Conservation (phyloP, 257 asterid genomes). For the Primulina huaijiensis region DNA sequence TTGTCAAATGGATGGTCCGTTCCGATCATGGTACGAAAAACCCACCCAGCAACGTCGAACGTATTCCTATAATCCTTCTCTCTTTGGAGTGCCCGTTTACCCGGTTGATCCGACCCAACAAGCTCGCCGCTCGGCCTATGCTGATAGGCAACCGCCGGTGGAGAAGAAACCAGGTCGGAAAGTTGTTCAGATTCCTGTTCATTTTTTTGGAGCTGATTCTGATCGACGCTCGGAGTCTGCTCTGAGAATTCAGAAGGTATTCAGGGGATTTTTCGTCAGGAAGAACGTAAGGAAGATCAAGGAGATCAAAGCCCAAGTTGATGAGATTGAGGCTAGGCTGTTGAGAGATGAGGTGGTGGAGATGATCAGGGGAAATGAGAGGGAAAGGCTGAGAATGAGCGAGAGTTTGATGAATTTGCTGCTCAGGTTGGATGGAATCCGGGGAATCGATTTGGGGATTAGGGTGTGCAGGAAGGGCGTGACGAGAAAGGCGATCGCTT, state of each 20-base stretch:
- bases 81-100: conserved; percentile 30
- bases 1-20: conserved; percentile 37
- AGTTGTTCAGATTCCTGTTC: conserved; percentile 68
- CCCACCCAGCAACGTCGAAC: conserved; percentile 21
- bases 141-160: conserved; percentile 9
- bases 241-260: conserved; percentile 64
- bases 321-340: conserved; percentile 51
- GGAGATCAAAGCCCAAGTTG: conserved; percentile 47
- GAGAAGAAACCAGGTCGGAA: conserved; percentile 26
- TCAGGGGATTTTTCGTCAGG: conserved; percentile 67
- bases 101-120: conserved; percentile 18
- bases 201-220: conserved; percentile 33
- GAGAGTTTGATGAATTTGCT: conserved; percentile 73
- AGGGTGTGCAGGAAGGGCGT: conserved; percentile 65
- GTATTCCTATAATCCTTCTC: conserved; percentile 4
- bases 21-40: conserved; percentile 34
- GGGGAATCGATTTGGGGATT: conserved; percentile 62
- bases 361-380: conserved; percentile 28
- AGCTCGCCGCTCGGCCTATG: conserved; percentile 1
- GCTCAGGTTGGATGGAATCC: conserved; percentile 58
- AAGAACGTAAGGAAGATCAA: conserved; percentile 51
- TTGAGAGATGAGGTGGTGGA: conserved; percentile 35
- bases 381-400: conserved; percentile 59
- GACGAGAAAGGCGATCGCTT: conserved; percentile 52
- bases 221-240: conserved; percentile 46